Base-by-base conservation (phyloP, 2,329 filamentous ascomycete genomes). In the Beauveria sp. region DNA sequence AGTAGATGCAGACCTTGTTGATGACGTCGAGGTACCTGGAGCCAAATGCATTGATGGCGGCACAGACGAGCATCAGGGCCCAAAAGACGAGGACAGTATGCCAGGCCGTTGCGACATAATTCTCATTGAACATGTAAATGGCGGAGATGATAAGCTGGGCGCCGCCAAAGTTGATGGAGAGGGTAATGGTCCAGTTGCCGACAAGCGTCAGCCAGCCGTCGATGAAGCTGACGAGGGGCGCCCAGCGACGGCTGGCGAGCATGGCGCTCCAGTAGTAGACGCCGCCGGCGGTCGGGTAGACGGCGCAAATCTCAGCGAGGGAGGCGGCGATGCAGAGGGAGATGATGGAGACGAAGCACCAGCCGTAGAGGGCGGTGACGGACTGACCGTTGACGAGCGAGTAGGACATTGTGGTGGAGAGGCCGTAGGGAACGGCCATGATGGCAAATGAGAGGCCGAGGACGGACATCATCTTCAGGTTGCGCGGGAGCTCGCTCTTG, bases 1-100 rank as follows among this genome's bases (percentile, higher is more conserved):
- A 92, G 67, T 86, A 84, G 66, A 92, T 88, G 42, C 88, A 89
- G 40, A 82, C 75, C 70, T 89, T 87, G 72, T 88, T 91, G 69
- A 91, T 79, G 42, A 83, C 77, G 2, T 88, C 88, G 38, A 92
- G 77, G 9, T 86, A 71, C 1, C 69, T 66, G n/a, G 74, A 74
- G 31, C 82, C 79, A 66, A 90, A 88, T 7, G 85, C 84, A 66
- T 91, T 91, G 72, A 91, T 77, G 60, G 84, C 63, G 64, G 89
- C 86, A 49, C 86, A 87, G 20, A 83, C 74, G 38, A 87, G 64
- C 64, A 85, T 88, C 68, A 87, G 86, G 20, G 77, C 87, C 67
- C 88, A 83, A 72, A 91, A 91, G 65, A 90, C 88, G 51, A 91
- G 75, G 69, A 91, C 90, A 61, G 89, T 87, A 71, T 91, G 88